These are phyloP conservation scores for Aspergillus texensis DNA, from an alignment of 2,329 filamentous ascomycete species.

Conservation along the genomic window DNA sequence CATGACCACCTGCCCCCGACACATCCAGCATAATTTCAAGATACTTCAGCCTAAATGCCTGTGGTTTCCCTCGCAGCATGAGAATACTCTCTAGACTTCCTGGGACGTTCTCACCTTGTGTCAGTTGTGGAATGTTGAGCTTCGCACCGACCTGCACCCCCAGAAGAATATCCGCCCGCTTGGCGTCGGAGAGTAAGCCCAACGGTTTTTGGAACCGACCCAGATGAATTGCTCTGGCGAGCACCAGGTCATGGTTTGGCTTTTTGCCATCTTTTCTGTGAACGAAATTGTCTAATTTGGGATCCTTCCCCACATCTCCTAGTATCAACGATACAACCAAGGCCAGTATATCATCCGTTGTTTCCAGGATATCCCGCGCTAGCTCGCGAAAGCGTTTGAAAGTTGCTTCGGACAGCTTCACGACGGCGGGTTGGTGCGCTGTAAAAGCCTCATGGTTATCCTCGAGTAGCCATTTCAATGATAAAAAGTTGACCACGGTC, in stretches of 20 bases:
- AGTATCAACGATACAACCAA: constrained; percentile 40
- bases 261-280: background rate
- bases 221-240: background rate
- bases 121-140: constrained; percentile 12
- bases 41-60: constrained; percentile 10
- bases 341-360: constrained; percentile 28
- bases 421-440: constrained; percentile 25
- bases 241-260: background rate
- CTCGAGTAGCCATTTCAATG: constrained; percentile 41
- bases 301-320: constrained; percentile 46
- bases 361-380: constrained; percentile 8
- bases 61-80: background rate
- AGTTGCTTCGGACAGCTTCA: constrained; percentile 28
- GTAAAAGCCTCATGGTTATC: constrained; percentile 39
- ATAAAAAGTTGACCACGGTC: constrained; percentile 40
- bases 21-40: constrained; percentile 13
- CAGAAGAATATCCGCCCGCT: background rate
- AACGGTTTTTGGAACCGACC: background rate
- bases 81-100: constrained; percentile 4
- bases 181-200: background rate
- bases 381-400: constrained; percentile 30
- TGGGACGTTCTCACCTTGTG: constrained; percentile 13
- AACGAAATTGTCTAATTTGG: background rate
- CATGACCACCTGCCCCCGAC: constrained; percentile 6
- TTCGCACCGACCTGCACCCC: constrained; percentile 3